Evolutionary conservation across 2,329 filamentous ascomycete genomes (phyloP).

Genomic region (Penicillium verrucosum): DNA sequence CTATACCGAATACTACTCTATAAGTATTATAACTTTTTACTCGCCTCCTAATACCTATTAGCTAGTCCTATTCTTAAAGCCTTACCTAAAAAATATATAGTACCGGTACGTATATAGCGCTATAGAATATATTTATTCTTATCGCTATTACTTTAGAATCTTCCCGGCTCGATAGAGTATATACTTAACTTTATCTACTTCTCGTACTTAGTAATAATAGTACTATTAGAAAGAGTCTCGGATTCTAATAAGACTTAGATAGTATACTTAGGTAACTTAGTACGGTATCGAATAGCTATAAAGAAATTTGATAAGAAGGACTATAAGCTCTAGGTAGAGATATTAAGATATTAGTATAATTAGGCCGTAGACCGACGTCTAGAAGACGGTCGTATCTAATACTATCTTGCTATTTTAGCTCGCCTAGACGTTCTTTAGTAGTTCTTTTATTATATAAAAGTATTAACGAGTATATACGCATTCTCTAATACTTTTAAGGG

Average conservation of each 20-base stretch:
- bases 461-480: too few relatives aligned
- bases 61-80: conserved; percentile 65
- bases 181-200: conserved; percentile 90
- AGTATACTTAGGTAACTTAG: conserved; percentile 83
- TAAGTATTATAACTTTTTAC: conserved; percentile 81
- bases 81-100: conserved; percentile 76
- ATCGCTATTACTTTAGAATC: conserved; percentile 64
- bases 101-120: conserved; percentile 92
- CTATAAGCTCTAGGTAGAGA: too few relatives aligned
- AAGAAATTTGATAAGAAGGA: conserved; percentile 68
- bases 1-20: conserved; percentile 76
- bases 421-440: too few relatives aligned
- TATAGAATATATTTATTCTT: conserved; percentile 86
- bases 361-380: conserved; percentile 65
- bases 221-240: conserved; percentile 80
- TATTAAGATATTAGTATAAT: conserved; percentile 74
- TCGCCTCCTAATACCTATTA: conserved; percentile 81
- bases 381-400: too few relatives aligned
- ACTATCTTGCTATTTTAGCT: too few relatives aligned
- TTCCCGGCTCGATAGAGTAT: conserved; percentile 76
- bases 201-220: conserved; percentile 83
- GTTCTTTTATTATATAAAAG: too few relatives aligned
- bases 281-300: conserved; percentile 84
- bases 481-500: too few relatives aligned
- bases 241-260: conserved; percentile 87